phyloP scores from a whole-genome alignment of 169 alveolate genomes.

The Cryptosporidium xiaoi region DNA sequence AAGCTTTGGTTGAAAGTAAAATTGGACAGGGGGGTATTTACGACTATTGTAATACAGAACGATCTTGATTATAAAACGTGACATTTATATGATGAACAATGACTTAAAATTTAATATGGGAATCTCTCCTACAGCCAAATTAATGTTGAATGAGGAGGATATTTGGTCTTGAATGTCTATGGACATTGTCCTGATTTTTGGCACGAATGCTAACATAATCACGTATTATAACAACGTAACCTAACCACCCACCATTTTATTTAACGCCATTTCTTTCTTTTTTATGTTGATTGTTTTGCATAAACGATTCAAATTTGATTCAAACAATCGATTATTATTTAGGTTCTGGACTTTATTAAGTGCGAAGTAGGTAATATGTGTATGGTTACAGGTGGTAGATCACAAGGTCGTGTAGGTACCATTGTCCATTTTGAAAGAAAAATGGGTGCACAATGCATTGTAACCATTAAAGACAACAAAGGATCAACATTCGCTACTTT shows the following conservation, averaged over 20 bases:
- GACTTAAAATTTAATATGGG: conserved; percentile 50
- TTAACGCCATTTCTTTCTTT: no score
- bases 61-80: not conserved
- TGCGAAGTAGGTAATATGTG: conserved; percentile 94
- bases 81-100: conserved; percentile 55
- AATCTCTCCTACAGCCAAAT: conserved; percentile 53
- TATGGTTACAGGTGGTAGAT: conserved; percentile 97
- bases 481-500: conserved; percentile 97
- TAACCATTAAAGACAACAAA: conserved; percentile 85
- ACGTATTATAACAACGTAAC: not conserved
- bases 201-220: not conserved
- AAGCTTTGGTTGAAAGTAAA: not conserved
- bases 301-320: not conserved
- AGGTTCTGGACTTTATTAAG: conserved; percentile 90
- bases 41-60: not conserved
- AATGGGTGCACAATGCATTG: conserved; percentile 88
- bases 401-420: conserved; percentile 98
- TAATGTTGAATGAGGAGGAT: conserved; percentile 26
- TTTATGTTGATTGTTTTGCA: not conserved
- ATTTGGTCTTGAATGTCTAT: conserved; percentile 43
- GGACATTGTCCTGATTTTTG: conserved; percentile 55
- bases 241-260: no score
- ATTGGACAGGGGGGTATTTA: not conserved
- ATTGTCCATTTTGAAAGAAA: conserved; percentile 95
- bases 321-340: not conserved